Percentiles rank a stretch among this genome's conserved stretches.
Evolutionary conservation across 163 green algal species (phyloP).

Genomic region (Chlorella variabilis): DNA sequence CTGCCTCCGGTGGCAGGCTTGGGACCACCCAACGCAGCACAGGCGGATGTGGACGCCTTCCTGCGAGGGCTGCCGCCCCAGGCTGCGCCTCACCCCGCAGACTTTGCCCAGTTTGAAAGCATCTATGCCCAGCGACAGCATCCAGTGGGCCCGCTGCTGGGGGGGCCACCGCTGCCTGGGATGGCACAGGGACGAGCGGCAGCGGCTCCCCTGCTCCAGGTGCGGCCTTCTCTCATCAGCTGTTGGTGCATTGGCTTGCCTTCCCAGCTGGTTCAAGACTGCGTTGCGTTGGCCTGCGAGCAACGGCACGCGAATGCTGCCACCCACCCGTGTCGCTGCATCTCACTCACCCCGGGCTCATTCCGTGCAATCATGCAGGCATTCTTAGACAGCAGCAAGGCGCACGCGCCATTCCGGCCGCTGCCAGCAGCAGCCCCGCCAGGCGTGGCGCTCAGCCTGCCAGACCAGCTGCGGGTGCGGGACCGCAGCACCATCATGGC

Average conservation of each 20-base stretch:
- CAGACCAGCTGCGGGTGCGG: constrained; percentile 77
- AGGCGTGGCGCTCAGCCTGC: constrained; percentile 14
- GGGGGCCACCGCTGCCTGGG: not conserved
- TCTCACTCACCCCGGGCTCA: too few relatives aligned
- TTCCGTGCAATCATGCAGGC: not conserved
- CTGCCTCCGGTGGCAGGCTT: constrained; percentile 38
- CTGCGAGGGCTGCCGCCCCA: constrained; percentile 14
- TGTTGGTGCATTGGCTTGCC: not conserved
- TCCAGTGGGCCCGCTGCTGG: not conserved
- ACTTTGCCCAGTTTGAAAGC: constrained; percentile 48
- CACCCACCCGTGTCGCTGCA: too few relatives aligned
- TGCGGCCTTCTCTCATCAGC: not conserved
- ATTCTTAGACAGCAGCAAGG: constrained; percentile 54
- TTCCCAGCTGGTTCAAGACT: not conserved
- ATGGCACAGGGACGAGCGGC: not conserved
- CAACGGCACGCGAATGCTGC: too few relatives aligned
- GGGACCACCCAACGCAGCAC: constrained; percentile 15
- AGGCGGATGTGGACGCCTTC: constrained; percentile 51
- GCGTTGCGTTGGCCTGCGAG: too few relatives aligned
- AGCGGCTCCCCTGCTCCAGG: constrained; percentile 37
- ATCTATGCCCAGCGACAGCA: constrained; percentile 45
- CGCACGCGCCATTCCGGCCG: constrained; percentile 31
- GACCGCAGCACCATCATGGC: constrained; percentile 91
- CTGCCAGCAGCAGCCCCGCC: constrained; percentile 20
- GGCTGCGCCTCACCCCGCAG: not conserved